Percentiles rank a stretch among this genome's conserved stretches.
phyloP scores from a whole-genome alignment of 352 stramenopile species.

The Pythium guiyangense region DNA sequence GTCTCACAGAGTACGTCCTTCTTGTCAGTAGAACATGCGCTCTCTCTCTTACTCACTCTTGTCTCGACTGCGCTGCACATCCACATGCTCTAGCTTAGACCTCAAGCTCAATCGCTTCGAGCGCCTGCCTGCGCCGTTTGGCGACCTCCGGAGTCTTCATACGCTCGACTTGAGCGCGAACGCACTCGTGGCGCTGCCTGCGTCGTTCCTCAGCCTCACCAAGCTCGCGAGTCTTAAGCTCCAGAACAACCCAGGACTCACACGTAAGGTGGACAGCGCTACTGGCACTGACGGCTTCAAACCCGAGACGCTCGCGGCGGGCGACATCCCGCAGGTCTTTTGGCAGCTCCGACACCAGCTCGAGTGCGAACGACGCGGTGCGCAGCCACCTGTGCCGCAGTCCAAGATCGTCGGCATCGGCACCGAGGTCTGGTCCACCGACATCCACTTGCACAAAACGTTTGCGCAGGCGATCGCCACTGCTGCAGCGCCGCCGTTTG shows the following conservation, averaged over 20 bases:
- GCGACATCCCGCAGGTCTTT: conserved; percentile 35
- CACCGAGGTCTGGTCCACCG: conserved; percentile 58
- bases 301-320: conserved; percentile 33
- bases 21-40: too few relatives aligned
- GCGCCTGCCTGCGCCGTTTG: conserved; percentile 36
- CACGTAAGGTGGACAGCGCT: conserved; percentile 11
- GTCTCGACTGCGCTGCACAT: background rate
- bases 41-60: background rate
- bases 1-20: conserved; percentile 44
- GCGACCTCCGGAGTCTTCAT: conserved; percentile 32
- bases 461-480: conserved; percentile 35
- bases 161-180: conserved; percentile 64
- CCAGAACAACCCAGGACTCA: conserved; percentile 41
- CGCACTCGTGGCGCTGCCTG: conserved; percentile 37
- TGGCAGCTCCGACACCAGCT: conserved; percentile 61
- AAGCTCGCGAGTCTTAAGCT: conserved; percentile 44
- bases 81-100: conserved; percentile 37
- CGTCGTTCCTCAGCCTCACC: conserved; percentile 39
- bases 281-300: conserved; percentile 31
- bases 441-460: conserved; percentile 60
- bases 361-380: conserved; percentile 29
- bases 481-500: conserved; percentile 24
- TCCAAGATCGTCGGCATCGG: conserved; percentile 40
- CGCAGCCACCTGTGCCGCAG: conserved; percentile 25
- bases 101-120: conserved; percentile 69